These are phyloP conservation scores for Fragilariopsis cylindrus DNA, from an alignment of 108 stramenopile species.

Conservation along the genomic window DNA sequence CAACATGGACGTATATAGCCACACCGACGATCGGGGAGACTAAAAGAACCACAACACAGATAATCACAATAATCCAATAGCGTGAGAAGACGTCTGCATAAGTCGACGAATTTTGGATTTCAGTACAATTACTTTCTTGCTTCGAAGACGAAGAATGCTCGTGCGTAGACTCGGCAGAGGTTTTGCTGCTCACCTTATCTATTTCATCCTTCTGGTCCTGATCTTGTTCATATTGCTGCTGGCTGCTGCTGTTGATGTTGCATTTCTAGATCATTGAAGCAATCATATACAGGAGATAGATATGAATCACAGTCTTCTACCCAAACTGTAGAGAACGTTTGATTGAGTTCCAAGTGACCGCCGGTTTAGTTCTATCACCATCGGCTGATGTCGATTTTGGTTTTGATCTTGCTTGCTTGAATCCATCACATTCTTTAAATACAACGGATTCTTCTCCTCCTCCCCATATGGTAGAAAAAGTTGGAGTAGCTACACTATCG, in stretches of 20 bases:
- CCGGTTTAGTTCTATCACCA: too few species aligned
- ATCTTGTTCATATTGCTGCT: not conserved
- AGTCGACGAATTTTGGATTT: not conserved
- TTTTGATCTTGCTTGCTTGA: too few species aligned
- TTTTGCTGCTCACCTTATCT: slow-evolving; percentile 11
- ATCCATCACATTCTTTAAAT: too few species aligned
- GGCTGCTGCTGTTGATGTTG: not conserved
- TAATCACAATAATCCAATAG: not conserved
- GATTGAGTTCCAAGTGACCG: slow-evolving; percentile 2
- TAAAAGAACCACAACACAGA: not conserved
- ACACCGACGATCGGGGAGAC: not conserved
- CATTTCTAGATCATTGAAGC: not conserved
- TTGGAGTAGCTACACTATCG: not conserved
- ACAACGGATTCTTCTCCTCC: not conserved
- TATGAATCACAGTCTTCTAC: not conserved
- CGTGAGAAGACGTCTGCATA: not conserved
- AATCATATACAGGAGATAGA: not conserved
- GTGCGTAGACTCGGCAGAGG: not conserved
- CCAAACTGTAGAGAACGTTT: slow-evolving; percentile 12
- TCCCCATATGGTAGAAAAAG: slow-evolving; percentile 1
- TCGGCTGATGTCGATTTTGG: too few species aligned
- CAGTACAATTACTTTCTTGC: not conserved
- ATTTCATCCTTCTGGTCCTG: too few species aligned
- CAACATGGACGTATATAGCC: slow-evolving; percentile 1
- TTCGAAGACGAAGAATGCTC: not conserved